Base-by-base conservation (phyloP, 2,329 filamentous ascomycete genomes). In the Diplodia scrobiculata region DNA sequence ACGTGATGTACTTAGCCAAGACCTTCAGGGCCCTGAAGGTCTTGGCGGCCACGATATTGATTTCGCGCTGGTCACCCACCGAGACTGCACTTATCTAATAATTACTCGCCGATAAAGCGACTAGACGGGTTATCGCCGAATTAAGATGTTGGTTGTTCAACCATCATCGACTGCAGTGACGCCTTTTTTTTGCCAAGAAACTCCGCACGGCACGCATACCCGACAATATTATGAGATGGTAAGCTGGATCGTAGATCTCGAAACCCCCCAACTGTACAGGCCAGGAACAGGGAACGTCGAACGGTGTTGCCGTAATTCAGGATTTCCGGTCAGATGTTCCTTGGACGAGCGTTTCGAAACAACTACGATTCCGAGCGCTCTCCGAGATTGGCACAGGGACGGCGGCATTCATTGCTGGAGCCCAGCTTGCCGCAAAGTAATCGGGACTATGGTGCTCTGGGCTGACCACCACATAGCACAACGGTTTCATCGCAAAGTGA, bases 341-440 rank as follows among this genome's bases (percentile, higher is more conserved):
- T 25, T 13, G 38, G 14, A 17, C 7, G 38, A 45, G 21, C 55
- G 38, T 60, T 60, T 48, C 55, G 55, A 47, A 58, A 60, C 27
- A 48, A 21, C 55, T 34, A 21, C 36, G 54, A 17, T 45, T 9
- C 54, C 36, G 54, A 21, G 25, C 19, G 21, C 51, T 54, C 41
- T 5, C 29, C 45, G 41, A 59, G 41, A n/a, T 38, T 62, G 58
- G 41, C 55, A 41, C 9, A 19, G 29, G 27, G 54, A 36, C 25
- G 29, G 7, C 19, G 54, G 11, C 54, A 21, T 36, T 36, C 9
- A 34, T 34, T 36, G 21, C 5, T 11, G 13, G 21, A 25, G 34
- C 34, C 41, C 29, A 21, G 32, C 36, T n/a, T 6, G 41, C 41
- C 6, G 25, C 48, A 38, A 38, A 45, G 21, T 9, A 13, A 14